Evolutionary conservation across 179 eudicot genomes (phyloP).

Genomic region (Heliamphora pulchella): DNA sequence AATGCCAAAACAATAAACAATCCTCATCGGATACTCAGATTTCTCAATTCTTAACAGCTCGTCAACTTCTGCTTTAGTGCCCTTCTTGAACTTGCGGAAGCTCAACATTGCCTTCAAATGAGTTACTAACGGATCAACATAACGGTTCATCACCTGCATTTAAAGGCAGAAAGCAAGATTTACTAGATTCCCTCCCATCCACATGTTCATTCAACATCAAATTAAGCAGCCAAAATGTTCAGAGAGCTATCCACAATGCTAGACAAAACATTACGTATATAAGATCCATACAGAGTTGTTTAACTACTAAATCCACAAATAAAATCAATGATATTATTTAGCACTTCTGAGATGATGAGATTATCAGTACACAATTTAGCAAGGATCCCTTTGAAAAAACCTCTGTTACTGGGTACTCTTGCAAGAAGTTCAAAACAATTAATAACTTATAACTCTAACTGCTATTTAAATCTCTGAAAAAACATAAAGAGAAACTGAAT

Average conservation of each 20-base stretch:
- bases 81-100: conserved; percentile 78
- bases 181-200: background rate
- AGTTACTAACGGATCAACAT: conserved; percentile 85
- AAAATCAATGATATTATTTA: background rate
- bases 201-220: background rate
- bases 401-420: background rate
- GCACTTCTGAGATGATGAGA: background rate
- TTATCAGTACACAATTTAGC: background rate
- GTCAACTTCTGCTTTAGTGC: conserved; percentile 90
- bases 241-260: background rate
- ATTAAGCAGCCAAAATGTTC: background rate
- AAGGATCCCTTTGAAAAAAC: background rate
- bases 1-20: conserved; percentile 88
- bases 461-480: background rate
- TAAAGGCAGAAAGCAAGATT: background rate
- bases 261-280: background rate
- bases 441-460: background rate
- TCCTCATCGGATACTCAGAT: conserved; percentile 55
- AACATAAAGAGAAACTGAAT: background rate
- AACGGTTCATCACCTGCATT: conserved; percentile 88
- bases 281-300: background rate
- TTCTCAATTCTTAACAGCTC: conserved; percentile 70
- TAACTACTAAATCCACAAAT: background rate
- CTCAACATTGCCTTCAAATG: conserved; percentile 80
- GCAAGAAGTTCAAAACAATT: background rate